Percentiles rank a stretch among this genome's conserved stretches.
Evolutionary conservation across 305 asterid genomes (phyloP).

Genomic region (Solanum hybrid): DNA sequence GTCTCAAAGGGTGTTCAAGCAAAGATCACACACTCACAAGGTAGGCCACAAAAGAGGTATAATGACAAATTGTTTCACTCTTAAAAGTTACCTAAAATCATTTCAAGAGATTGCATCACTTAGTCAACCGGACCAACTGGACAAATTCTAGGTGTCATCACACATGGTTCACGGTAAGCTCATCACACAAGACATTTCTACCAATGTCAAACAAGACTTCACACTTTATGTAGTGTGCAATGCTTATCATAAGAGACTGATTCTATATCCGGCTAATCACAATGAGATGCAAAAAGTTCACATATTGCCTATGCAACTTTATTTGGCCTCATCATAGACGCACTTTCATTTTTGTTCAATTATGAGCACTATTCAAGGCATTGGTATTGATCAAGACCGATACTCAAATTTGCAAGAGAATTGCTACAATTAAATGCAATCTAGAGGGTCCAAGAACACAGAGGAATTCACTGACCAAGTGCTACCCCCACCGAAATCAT

Average conservation of each 20-base stretch:
- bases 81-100: background rate
- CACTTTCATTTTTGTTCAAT: background rate
- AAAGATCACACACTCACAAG: background rate
- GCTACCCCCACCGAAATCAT: background rate
- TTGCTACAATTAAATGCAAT: background rate
- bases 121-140: background rate
- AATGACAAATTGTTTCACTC: background rate
- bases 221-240: background rate
- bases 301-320: background rate
- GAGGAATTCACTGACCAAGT: background rate
- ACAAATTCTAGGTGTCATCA: background rate
- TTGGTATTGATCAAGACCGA: no score
- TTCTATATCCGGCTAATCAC: background rate
- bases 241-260: background rate
- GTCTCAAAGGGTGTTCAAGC: no score
- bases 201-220: background rate
- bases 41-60: background rate
- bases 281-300: background rate
- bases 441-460: background rate
- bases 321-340: background rate
- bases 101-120: background rate
- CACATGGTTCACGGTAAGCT: background rate
- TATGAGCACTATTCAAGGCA: background rate
- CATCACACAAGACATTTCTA: background rate
- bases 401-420: background rate